A percentile compares a stretch with the other conserved stretches of the same genome.
Evolutionary conservation across 1,284 basidiomycete genomes (phyloP).

Genomic region (Microbotryum saponariae): DNA sequence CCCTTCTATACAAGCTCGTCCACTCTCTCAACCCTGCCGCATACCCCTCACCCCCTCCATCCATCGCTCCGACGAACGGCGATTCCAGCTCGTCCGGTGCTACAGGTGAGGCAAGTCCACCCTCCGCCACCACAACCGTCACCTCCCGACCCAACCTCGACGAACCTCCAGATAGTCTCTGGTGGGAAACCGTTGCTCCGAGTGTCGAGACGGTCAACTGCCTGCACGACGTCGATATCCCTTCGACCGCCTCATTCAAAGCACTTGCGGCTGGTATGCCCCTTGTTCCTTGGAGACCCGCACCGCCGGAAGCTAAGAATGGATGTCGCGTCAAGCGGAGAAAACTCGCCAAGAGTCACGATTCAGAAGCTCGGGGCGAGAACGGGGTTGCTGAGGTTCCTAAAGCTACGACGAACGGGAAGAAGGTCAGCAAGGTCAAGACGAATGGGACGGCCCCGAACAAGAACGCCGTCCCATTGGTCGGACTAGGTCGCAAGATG

Average conservation of each 20-base stretch:
- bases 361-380: too few relatives aligned
- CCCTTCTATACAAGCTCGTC: conserved; percentile 7
- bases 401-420: neutral
- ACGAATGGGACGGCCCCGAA: neutral
- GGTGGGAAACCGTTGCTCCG: conserved; percentile 28
- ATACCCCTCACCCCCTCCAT: conserved; percentile 5
- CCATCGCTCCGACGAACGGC: neutral
- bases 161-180: conserved; percentile 25
- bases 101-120: neutral
- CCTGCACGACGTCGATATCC: neutral
- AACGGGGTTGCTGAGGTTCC: neutral
- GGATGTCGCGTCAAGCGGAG: neutral
- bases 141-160: neutral
- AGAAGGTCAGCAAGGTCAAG: neutral
- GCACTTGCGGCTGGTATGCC: conserved; percentile 23
- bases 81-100: neutral
- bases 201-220: neutral
- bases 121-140: neutral
- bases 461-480: neutral
- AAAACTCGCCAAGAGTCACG: neutral
- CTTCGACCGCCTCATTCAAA: neutral
- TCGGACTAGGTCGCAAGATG: conserved; percentile 20
- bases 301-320: too few relatives aligned
- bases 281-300: conserved; percentile 5
- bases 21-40: conserved; percentile 17